These are phyloP conservation scores for Nigrograna mackinnonii DNA, from an alignment of 2,329 filamentous ascomycete species.

Conservation along the genomic window DNA sequence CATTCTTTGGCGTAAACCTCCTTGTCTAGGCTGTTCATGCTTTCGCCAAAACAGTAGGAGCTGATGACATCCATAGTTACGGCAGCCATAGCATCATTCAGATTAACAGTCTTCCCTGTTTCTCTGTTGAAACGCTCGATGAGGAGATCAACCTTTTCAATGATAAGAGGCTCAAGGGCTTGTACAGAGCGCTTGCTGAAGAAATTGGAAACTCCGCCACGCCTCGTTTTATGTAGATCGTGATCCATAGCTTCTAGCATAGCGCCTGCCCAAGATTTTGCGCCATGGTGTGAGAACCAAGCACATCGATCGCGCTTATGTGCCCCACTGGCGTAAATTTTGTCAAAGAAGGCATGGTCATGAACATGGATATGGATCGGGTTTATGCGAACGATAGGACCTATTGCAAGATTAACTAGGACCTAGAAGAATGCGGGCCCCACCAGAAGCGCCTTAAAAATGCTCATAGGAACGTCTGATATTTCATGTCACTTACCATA, in stretches of 20 bases:
- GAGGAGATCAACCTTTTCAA: background rate
- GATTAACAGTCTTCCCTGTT: background rate
- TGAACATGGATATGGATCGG: slow-evolving; percentile 19
- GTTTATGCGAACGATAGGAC: slow-evolving; percentile 16
- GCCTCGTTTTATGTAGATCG: slow-evolving; percentile 17
- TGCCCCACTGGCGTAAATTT: slow-evolving; percentile 12
- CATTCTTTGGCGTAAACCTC: slow-evolving; percentile 9
- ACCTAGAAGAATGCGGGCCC: too few relatives aligned
- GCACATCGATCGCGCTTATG: slow-evolving; percentile 14
- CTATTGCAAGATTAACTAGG: too few relatives aligned
- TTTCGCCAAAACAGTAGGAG: slow-evolving; percentile 3
- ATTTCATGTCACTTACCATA: slow-evolving; percentile 23
- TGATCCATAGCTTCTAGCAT: slow-evolving; percentile 19
- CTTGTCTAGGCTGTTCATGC: slow-evolving; percentile 6
- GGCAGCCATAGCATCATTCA: background rate
- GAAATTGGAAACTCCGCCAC: slow-evolving; percentile 18
- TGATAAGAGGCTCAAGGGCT: slow-evolving; percentile 1
- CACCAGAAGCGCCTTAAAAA: too few relatives aligned
- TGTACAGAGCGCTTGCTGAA: slow-evolving; percentile 17
- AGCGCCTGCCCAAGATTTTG: slow-evolving; percentile 3
- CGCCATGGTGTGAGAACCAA: slow-evolving; percentile 10
- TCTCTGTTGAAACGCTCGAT: background rate
- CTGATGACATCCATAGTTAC: slow-evolving; percentile 2
- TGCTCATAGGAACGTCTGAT: too few relatives aligned
- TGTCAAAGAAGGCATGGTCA: slow-evolving; percentile 17